These are phyloP conservation scores for Aspergillus brunneoviolaceus DNA, from an alignment of 2,329 filamentous ascomycete genomes.

Conservation along the genomic window DNA sequence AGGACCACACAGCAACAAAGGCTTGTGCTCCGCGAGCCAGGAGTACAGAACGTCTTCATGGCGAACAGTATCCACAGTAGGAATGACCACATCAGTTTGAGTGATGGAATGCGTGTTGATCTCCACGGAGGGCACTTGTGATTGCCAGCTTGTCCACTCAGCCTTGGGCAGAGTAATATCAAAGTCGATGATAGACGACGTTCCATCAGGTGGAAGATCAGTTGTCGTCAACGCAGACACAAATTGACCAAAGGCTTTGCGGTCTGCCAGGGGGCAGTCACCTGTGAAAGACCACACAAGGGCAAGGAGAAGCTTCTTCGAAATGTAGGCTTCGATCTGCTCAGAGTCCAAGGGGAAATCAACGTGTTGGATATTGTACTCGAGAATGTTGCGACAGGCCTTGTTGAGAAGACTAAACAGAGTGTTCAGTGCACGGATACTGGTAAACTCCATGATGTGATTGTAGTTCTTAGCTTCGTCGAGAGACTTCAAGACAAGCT, in stretches of 20 bases:
- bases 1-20: constrained; percentile 90
- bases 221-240: constrained; percentile 80
- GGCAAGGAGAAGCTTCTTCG: constrained; percentile 91
- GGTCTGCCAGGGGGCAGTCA: constrained; percentile 84
- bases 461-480: constrained; percentile 73
- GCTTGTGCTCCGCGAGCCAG: constrained; percentile 98
- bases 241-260: constrained; percentile 85
- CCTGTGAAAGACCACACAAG: constrained; percentile 95
- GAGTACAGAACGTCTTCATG: constrained; percentile 99
- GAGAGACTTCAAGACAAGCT: constrained; percentile 77
- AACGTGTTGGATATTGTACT: constrained; percentile 91
- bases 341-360: constrained; percentile 92
- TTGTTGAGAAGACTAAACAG: constrained; percentile 96
- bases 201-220: constrained; percentile 76
- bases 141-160: constrained; percentile 92
- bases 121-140: constrained; percentile 88
- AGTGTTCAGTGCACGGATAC: constrained; percentile 84
- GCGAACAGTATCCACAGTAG: constrained; percentile 92
- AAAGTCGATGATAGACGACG: constrained; percentile 85
- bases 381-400: constrained; percentile 83
- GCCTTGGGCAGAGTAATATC: constrained; percentile 83
- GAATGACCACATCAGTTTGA: constrained; percentile 97
- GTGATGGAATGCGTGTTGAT: constrained; percentile 98
- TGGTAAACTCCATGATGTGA: constrained; percentile 98
- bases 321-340: constrained; percentile 82